These are phyloP conservation scores for Phialemoniopsis sp. DNA, from an alignment of 2,329 filamentous ascomycete species.

Conservation along the genomic window DNA sequence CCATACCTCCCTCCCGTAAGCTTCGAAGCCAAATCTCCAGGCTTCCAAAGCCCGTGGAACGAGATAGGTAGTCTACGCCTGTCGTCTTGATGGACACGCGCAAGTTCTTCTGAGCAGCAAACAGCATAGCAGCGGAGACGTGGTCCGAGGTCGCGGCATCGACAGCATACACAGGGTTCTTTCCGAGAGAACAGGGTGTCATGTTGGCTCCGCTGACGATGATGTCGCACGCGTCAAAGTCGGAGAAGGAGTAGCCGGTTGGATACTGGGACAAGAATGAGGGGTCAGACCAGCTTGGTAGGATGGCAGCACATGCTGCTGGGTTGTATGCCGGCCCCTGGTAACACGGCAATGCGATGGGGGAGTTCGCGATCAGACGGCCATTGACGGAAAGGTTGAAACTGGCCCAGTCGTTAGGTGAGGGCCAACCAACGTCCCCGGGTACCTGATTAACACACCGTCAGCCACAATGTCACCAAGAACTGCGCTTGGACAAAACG, in stretches of 20 bases:
- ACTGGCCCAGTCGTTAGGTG: conserved; percentile 1
- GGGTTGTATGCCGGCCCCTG: conserved; percentile 5
- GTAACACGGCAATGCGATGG: conserved; percentile 3
- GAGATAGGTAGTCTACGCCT: too few species aligned
- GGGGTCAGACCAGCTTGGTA: background rate
- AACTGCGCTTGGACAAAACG: too few species aligned
- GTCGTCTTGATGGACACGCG: too few species aligned
- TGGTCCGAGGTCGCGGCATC: background rate
- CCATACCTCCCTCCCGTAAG: background rate
- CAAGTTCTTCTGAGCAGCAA: too few species aligned
- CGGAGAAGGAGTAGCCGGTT: background rate
- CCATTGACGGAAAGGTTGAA: conserved; percentile 7
- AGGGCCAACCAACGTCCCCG: conserved; percentile 4
- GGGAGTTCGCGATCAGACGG: conserved; percentile 5
- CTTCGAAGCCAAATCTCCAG: background rate
- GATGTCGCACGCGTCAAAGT: background rate
- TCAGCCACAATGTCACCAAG: too few species aligned
- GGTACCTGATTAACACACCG: conserved; percentile 1
- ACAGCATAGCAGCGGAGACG: background rate
- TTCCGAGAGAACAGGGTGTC: background rate
- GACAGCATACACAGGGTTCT: background rate
- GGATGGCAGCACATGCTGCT: background rate
- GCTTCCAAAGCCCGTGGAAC: too few species aligned
- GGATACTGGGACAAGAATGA: background rate
- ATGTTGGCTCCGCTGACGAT: background rate